A percentile compares a stretch with the other conserved stretches of the same genome.
Conservation (phyloP, 2,329 filamentous ascomycete species). For the Aspergillus spinulosporus region DNA sequence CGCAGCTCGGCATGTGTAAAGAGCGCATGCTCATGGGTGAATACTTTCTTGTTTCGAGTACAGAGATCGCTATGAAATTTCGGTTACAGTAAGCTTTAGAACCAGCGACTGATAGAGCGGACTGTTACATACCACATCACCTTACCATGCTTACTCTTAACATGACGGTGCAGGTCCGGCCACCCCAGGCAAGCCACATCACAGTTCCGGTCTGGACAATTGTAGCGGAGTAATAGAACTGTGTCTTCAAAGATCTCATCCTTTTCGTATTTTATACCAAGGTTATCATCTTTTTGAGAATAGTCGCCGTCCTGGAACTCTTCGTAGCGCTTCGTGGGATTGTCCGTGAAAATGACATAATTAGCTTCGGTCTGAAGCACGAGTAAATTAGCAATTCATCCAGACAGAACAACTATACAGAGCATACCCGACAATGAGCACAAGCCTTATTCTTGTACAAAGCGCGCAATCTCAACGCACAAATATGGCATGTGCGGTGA, state of each 20-base stretch:
- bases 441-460: constrained; percentile 96
- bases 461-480: constrained; percentile 83
- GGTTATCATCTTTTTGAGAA: constrained; percentile 74
- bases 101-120: neutral
- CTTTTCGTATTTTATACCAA: constrained; percentile 89
- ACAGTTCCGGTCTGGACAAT: constrained; percentile 83
- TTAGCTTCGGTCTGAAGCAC: constrained; percentile 43
- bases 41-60: constrained; percentile 93
- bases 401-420: neutral
- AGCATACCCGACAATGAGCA: constrained; percentile 78
- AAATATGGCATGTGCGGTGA: constrained; percentile 95
- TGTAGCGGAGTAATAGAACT: constrained; percentile 82
- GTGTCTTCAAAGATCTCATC: constrained; percentile 90
- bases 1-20: constrained; percentile 79
- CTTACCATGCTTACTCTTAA: constrained; percentile 77
- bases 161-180: constrained; percentile 78
- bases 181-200: constrained; percentile 82
- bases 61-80: constrained; percentile 67
- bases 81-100: constrained; percentile 15
- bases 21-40: constrained; percentile 94
- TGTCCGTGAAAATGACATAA: constrained; percentile 90
- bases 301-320: constrained; percentile 77
- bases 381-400: constrained; percentile 16
- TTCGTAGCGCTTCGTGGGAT: constrained; percentile 76
- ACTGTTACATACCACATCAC: constrained; percentile 67